Conservation (phyloP, 2,329 filamentous ascomycete species). For the Xylaria sp. region DNA sequence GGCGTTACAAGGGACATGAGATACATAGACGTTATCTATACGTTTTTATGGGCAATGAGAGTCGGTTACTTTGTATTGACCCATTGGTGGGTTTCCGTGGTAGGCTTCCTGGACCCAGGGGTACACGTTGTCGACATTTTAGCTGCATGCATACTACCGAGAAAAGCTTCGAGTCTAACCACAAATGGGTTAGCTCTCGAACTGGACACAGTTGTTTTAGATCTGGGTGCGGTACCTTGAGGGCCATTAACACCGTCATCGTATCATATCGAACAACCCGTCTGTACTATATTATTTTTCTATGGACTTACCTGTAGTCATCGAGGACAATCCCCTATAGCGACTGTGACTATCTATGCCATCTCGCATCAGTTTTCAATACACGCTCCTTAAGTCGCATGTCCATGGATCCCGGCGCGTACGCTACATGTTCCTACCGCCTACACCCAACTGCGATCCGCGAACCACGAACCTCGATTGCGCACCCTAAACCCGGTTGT, state of each 20-base stretch:
- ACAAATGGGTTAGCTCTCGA: conserved; percentile 10
- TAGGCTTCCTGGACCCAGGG: too few relatives aligned
- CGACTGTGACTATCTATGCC: conserved; percentile 10
- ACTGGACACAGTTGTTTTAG: conserved; percentile 25
- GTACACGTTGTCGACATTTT: background rate
- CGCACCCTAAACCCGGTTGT: conserved; percentile 26
- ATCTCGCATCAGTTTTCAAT: background rate
- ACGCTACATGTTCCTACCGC: background rate
- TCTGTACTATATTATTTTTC: background rate
- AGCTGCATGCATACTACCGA: conserved; percentile 10
- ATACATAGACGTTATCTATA: background rate
- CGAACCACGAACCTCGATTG: conserved; percentile 18
- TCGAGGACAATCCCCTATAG: conserved; percentile 4
- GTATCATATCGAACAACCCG: conserved; percentile 1
- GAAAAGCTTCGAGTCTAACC: conserved; percentile 7
- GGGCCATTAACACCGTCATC: conserved; percentile 28
- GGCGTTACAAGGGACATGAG: conserved; percentile 21
- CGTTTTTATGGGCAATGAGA: background rate
- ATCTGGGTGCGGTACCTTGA: conserved; percentile 31
- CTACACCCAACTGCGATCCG: conserved; percentile 9
- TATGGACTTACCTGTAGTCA: conserved; percentile 1
- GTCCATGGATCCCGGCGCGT: conserved; percentile 23
- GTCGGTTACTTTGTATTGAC: background rate
- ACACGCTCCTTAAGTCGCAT: conserved; percentile 25
- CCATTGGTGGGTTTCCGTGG: too few relatives aligned